Evolutionary conservation across 208 protist genomes (phyloP), one percentile per base, ranked within the genome.

Genomic region (Wallacemonas rigidus): DNA sequence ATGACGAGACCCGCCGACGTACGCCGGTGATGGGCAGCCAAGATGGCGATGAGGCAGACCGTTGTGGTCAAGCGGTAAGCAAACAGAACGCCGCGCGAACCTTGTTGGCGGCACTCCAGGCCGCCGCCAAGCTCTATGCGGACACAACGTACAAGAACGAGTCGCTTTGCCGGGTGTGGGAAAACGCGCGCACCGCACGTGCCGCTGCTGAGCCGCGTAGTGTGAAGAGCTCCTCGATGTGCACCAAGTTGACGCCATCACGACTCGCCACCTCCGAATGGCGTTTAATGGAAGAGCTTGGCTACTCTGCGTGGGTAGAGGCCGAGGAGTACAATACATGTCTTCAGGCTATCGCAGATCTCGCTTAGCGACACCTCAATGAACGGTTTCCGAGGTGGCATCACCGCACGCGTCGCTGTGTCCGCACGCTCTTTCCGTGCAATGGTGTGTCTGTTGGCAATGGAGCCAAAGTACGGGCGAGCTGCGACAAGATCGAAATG

Each of bases 71-170:
- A 36, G 5, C 44, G 47, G 47, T 44, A 11, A 69, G 17, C 0
- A n/a, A 15, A n/a, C 67, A 61, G 15, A 54, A 47, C 36, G 39
- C 51, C 9, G 35, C 51, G 5, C 67, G 48, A 35, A 71, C 67
- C 40, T 50, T 89, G 40, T 63, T 85, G 12, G 80, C 84, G 2
- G 50, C 78, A 12, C 70, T 86, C 38, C 58, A 76, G 38, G 58
- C 83, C 40, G 69, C 77, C 41, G 72, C 57, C 62, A 89, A 89
- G 74, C 78, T 85, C 26, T 78, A 86, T 57, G 80, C 72, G 40
- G 84, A 89, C 47, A 60, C 75, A 17, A 72, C 73, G 12, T 89
- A 86, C 74, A 72, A 82, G 65, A 74, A 73, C 35, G 68, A 50
- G 3, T 84, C 78, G 17, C 72, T 88, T 12, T 75, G 77, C 45